Percentiles rank a stretch among this genome's conserved stretches.
phyloP scores from a whole-genome alignment of 2,329 filamentous ascomycete genomes.

The Fusarium sp. region DNA sequence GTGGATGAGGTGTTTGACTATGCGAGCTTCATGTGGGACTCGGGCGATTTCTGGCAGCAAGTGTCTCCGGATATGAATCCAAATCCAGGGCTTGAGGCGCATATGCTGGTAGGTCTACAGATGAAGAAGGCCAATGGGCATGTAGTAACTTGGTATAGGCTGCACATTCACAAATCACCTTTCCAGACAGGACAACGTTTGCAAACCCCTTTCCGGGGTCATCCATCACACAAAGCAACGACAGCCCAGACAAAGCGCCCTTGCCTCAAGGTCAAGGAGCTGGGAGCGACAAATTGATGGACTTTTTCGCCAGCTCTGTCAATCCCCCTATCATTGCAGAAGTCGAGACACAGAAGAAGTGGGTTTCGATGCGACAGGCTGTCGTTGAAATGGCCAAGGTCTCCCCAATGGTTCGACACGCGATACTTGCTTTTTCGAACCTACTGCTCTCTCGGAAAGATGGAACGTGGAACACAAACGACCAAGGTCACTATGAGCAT shows the following conservation, averaged over 20 bases:
- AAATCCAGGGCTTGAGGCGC: constrained; percentile 39
- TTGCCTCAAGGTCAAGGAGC: constrained; percentile 20
- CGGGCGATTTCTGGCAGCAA: constrained; percentile 51
- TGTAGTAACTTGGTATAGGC: constrained; percentile 17
- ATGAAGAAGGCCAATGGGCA: background rate
- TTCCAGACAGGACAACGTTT: constrained; percentile 40
- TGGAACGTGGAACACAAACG: constrained; percentile 47
- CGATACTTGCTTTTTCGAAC: constrained; percentile 65
- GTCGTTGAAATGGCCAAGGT: constrained; percentile 60
- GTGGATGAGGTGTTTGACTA: constrained; percentile 61
- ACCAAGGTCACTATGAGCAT: constrained; percentile 53
- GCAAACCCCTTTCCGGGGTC: constrained; percentile 33
- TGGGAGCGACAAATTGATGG: constrained; percentile 52
- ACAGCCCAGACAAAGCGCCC: constrained; percentile 18
- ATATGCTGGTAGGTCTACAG: constrained; percentile 35
- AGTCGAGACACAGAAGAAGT: constrained; percentile 64
- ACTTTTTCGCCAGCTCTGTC: constrained; percentile 61
- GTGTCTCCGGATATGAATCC: constrained; percentile 42
- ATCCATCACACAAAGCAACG: constrained; percentile 37
- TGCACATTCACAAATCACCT: constrained; percentile 39
- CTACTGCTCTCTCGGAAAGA: constrained; percentile 55
- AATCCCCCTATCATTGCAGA: constrained; percentile 66
- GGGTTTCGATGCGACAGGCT: constrained; percentile 61
- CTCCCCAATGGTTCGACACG: constrained; percentile 60
- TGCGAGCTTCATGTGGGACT: constrained; percentile 62